A percentile compares a stretch with the other conserved stretches of the same genome.
phyloP scores from a whole-genome alignment of 306 rosid species.

The Glycine soja region DNA sequence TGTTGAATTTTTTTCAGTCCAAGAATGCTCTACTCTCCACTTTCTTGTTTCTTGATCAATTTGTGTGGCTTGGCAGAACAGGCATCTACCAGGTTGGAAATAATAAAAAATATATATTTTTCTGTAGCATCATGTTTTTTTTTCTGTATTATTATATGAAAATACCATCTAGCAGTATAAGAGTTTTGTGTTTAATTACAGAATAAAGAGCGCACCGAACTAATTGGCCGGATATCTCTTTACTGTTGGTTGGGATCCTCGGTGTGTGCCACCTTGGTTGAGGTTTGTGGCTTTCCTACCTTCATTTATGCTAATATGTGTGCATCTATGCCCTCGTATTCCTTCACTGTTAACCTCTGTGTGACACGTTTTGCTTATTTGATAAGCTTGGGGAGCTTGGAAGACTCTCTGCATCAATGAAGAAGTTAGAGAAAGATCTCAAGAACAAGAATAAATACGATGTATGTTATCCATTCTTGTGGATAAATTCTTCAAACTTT shows the following conservation, averaged over 20 bases:
- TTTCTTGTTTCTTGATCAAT: conserved; percentile 94
- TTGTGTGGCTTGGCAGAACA: conserved; percentile 91
- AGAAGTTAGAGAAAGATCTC: conserved; percentile 88
- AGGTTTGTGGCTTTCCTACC: conserved; percentile 66
- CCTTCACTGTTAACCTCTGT: conserved; percentile 27
- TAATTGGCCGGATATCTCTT: conserved; percentile 83
- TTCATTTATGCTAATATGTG: conserved; percentile 11
- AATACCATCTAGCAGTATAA: conserved; percentile 23
- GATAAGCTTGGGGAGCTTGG: conserved; percentile 92
- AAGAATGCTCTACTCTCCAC: conserved; percentile 87
- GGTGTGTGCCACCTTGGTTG: conserved; percentile 73
- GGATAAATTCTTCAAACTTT: conserved; percentile 22
- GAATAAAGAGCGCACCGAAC: conserved; percentile 88
- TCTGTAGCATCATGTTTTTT: conserved; percentile 32
- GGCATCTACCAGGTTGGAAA: conserved; percentile 75
- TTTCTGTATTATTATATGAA: conserved; percentile 19
- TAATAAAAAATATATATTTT: neutral
- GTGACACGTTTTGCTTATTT: conserved; percentile 36
- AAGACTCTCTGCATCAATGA: conserved; percentile 82
- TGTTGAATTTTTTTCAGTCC: conserved; percentile 61
- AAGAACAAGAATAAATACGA: conserved; percentile 69
- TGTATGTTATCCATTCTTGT: conserved; percentile 56
- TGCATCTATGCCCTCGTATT: neutral
- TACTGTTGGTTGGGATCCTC: conserved; percentile 97
- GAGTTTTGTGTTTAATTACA: conserved; percentile 46